Percentiles rank a stretch among this genome's conserved stretches.
Conservation (phyloP, 768 basidiomycete genomes). For the Mycena rebaudengoi region DNA sequence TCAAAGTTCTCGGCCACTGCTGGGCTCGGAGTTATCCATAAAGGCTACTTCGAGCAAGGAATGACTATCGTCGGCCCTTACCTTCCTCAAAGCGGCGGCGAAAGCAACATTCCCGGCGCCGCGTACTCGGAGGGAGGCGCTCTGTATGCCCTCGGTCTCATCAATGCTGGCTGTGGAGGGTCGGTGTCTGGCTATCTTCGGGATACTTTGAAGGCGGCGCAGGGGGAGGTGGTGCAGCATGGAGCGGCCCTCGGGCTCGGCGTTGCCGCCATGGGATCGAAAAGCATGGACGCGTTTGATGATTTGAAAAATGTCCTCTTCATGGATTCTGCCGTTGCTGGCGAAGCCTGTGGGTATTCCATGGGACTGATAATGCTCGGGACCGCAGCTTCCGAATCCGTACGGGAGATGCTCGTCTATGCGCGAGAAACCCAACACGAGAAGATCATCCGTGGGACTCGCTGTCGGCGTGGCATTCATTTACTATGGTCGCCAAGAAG, state of each 20-base stretch:
- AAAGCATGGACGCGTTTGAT: constrained; percentile 89
- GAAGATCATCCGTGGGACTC: constrained; percentile 97
- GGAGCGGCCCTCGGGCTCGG: constrained; percentile 98
- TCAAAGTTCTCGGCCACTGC: constrained; percentile 98
- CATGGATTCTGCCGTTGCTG: constrained; percentile 94
- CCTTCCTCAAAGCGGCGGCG: constrained; percentile 80
- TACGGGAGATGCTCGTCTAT: constrained; percentile 96
- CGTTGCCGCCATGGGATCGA: constrained; percentile 93
- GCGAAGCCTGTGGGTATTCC: constrained; percentile 95
- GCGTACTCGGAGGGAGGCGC: constrained; percentile 96
- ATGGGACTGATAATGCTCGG: constrained; percentile 99
- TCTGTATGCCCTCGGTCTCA: constrained; percentile 93
- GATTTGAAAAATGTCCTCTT: constrained; percentile 90
- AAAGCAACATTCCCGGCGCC: constrained; percentile 79
- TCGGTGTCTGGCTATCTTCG: constrained; percentile 81
- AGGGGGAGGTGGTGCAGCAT: constrained; percentile 92
- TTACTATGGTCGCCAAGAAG: constrained; percentile 91
- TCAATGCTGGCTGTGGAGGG: constrained; percentile 90
- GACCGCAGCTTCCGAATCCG: constrained; percentile 79
- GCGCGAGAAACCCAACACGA: constrained; percentile 98
- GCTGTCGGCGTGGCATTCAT: constrained; percentile 93
- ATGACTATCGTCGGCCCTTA: constrained; percentile 94
- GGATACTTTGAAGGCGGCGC: constrained; percentile 76
- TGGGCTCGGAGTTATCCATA: constrained; percentile 96
- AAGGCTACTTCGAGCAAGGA: constrained; percentile 94